A percentile compares a stretch with the other conserved stretches of the same genome.
Conservation (phyloP, 164 flowering plant species). For the Pachysandra terminalis region DNA sequence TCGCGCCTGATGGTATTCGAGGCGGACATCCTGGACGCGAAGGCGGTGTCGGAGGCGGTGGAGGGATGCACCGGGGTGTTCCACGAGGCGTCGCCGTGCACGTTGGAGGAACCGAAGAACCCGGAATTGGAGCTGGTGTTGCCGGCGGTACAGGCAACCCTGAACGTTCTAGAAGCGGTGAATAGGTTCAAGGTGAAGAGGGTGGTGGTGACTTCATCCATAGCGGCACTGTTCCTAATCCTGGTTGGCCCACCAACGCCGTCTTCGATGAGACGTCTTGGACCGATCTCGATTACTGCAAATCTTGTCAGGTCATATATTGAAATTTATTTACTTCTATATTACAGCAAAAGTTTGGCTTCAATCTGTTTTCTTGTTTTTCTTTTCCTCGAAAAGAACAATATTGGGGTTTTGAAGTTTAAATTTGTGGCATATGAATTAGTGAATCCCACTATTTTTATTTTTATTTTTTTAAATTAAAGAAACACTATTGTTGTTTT, state of each 20-base stretch:
- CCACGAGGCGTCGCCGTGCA: constrained; percentile 90
- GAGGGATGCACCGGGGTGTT: constrained; percentile 65
- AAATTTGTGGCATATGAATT: no score
- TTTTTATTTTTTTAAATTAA: no score
- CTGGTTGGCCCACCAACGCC: constrained; percentile 41
- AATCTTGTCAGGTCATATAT: constrained; percentile 52
- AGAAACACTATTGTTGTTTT: no score
- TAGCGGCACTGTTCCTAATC: constrained; percentile 82
- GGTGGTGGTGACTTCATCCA: constrained; percentile 80
- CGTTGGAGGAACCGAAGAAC: constrained; percentile 55
- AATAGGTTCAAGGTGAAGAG: constrained; percentile 37
- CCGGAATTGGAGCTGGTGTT: constrained; percentile 55
- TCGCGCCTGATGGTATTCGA: constrained; percentile 27
- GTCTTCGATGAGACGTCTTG: constrained; percentile 70
- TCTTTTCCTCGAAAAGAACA: no score
- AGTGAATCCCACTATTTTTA: no score
- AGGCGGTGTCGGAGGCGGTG: constrained; percentile 44
- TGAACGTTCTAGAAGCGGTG: constrained; percentile 67
- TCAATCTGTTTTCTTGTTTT: no score
- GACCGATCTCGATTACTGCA: constrained; percentile 82
- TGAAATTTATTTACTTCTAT: no score
- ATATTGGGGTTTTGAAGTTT: no score
- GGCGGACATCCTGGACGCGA: constrained; percentile 52
- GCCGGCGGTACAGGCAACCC: constrained; percentile 76
- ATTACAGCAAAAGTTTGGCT: no score